Evolutionary conservation across 1,284 basidiomycete genomes (phyloP).

Genomic region (Tylopilus sp.): DNA sequence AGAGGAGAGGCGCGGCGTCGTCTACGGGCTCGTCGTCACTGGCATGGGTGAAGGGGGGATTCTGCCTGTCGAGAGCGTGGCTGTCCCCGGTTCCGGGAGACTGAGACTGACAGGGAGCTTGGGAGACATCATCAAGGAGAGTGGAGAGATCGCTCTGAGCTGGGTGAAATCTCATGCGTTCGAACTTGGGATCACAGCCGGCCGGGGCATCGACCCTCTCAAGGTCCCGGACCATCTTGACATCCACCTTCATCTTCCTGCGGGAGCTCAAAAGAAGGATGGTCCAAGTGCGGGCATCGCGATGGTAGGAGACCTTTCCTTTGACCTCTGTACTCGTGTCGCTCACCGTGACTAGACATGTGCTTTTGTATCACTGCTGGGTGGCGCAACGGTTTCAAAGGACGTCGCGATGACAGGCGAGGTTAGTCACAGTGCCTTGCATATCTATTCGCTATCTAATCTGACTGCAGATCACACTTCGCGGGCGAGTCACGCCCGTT

Average conservation of each 20-base stretch:
- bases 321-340: not conserved
- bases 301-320: slow-evolving; percentile 50
- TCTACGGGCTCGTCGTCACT: slow-evolving; percentile 86
- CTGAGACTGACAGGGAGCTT: slow-evolving; percentile 80
- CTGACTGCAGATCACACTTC: slow-evolving; percentile 59
- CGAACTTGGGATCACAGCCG: slow-evolving; percentile 71
- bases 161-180: slow-evolving; percentile 86
- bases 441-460: not conserved
- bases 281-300: slow-evolving; percentile 88
- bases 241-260: slow-evolving; percentile 84
- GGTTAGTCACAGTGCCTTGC: slow-evolving; percentile 34
- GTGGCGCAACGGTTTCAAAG: slow-evolving; percentile 66
- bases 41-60: slow-evolving; percentile 87
- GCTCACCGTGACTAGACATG: slow-evolving; percentile 49
- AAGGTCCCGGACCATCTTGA: slow-evolving; percentile 70
- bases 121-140: slow-evolving; percentile 87
- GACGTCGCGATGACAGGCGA: slow-evolving; percentile 83
- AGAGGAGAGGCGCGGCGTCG: slow-evolving; percentile 67
- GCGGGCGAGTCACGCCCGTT: slow-evolving; percentile 76
- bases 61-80: slow-evolving; percentile 76
- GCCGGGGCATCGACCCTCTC: slow-evolving; percentile 67
- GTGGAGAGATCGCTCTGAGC: slow-evolving; percentile 80
- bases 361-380: slow-evolving; percentile 80
- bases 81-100: slow-evolving; percentile 66
- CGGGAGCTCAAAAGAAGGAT: slow-evolving; percentile 87